Conservation (phyloP, 257 asterid genomes). For the Przewalskia tangutica region DNA sequence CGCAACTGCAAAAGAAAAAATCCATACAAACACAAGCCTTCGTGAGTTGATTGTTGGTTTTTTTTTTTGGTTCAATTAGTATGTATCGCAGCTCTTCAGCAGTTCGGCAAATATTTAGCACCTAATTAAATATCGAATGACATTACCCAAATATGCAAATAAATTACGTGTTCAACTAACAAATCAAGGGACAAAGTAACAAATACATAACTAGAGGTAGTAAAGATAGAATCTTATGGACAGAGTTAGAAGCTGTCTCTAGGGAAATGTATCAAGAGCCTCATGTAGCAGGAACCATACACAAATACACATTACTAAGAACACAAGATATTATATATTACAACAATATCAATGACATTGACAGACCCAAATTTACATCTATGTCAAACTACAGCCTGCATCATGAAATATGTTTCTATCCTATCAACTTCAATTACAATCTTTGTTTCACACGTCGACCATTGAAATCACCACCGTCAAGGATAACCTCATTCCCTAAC, state of each 20-base stretch:
- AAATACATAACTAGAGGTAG: not conserved
- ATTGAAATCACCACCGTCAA: constrained; percentile 59
- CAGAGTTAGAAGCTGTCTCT: not conserved
- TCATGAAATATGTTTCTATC: not conserved
- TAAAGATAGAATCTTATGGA: not conserved
- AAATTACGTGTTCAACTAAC: not conserved
- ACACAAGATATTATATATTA: not conserved
- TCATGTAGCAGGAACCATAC: not conserved
- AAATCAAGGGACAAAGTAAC: not conserved
- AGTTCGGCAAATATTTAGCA: too few species aligned
- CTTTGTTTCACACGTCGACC: constrained; percentile 97
- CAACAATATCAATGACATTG: not conserved
- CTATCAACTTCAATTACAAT: constrained; percentile 19
- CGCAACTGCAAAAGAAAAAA: too few species aligned
- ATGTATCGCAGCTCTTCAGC: too few species aligned
- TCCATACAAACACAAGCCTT: too few species aligned
- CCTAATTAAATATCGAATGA: not conserved
- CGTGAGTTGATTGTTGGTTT: too few species aligned
- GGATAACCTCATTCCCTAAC: constrained; percentile 44
- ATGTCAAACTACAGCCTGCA: constrained; percentile 4
- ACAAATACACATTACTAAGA: not conserved
- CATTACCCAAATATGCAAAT: not conserved
- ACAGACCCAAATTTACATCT: constrained; percentile 3
- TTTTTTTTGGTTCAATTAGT: too few species aligned
- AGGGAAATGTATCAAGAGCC: not conserved